Evolutionary conservation across 306 rosid species (phyloP).

Genomic region (Cyamopsis tetragonoloba): DNA sequence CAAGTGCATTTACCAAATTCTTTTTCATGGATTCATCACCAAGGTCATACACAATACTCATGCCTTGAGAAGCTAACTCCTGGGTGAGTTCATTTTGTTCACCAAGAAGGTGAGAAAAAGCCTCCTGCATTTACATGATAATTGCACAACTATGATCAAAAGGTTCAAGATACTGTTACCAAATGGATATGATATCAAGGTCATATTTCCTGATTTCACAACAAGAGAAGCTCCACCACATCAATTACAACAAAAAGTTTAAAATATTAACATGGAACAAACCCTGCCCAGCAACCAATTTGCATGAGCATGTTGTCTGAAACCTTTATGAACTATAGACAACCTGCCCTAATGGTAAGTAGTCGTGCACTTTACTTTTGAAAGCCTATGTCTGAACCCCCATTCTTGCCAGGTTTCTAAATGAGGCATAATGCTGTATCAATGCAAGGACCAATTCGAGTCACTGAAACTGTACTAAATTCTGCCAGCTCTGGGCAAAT

Average conservation of each 20-base stretch:
- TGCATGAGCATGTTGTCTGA: neutral
- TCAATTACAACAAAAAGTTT: neutral
- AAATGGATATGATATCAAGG: neutral
- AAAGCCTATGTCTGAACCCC: neutral
- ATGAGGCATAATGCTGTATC: neutral
- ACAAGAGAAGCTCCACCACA: neutral
- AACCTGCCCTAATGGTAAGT: neutral
- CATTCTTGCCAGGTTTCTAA: neutral
- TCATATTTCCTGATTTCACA: neutral
- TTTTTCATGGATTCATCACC: conserved; percentile 86
- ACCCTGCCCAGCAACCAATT: neutral
- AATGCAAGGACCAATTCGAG: neutral
- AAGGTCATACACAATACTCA: conserved; percentile 97
- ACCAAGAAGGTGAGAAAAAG: conserved; percentile 86
- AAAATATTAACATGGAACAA: neutral
- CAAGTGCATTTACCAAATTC: conserved; percentile 85
- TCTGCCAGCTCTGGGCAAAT: neutral
- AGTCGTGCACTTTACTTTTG: neutral
- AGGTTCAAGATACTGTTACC: conserved; percentile 7
- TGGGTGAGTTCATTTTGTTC: conserved; percentile 97
- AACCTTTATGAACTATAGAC: neutral
- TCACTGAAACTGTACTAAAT: neutral
- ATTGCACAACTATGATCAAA: conserved; percentile 20
- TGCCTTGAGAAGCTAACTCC: conserved; percentile 97
- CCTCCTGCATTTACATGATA: conserved; percentile 68